A percentile compares a stretch with the other conserved stretches of the same genome.
phyloP scores from a whole-genome alignment of 2,329 filamentous ascomycete species.

The Aspergillus aculeatus region DNA sequence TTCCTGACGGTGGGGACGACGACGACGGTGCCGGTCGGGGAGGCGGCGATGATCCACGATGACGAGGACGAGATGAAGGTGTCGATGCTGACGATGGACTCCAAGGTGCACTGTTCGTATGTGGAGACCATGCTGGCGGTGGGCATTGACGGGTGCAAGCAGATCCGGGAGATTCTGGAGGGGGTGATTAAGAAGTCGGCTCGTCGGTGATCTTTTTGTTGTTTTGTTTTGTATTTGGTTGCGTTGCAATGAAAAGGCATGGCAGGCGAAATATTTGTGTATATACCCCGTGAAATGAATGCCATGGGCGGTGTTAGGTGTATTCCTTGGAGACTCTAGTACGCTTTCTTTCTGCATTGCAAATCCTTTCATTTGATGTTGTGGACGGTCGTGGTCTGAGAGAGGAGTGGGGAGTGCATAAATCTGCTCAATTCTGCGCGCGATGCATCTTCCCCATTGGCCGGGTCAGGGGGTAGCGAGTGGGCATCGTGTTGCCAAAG shows the following conservation, averaged over 20 bases:
- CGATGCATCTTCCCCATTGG: background rate
- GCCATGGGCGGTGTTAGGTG: conserved; percentile 13
- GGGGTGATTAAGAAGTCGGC: conserved; percentile 57
- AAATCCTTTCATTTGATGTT: background rate
- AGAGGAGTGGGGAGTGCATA: conserved; percentile 2
- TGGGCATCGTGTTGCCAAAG: background rate
- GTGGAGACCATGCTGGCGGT: conserved; percentile 92
- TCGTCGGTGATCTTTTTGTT: conserved; percentile 7
- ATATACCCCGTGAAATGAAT: conserved; percentile 13
- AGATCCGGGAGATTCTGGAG: conserved; percentile 79
- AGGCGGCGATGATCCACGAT: conserved; percentile 58
- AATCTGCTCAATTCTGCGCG: conserved; percentile 27
- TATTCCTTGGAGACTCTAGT: background rate
- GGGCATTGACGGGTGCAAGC: conserved; percentile 86
- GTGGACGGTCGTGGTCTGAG: no score
- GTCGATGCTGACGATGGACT: conserved; percentile 80
- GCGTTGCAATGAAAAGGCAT: conserved; percentile 6
- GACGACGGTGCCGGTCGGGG: conserved; percentile 38
- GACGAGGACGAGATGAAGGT: conserved; percentile 56
- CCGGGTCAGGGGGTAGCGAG: background rate
- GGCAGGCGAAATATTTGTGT: conserved; percentile 2
- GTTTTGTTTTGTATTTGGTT: background rate
- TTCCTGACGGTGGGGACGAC: conserved; percentile 79
- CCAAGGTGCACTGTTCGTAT: conserved; percentile 72
- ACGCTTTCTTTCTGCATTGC: background rate